Conservation (phyloP, 768 basidiomycete genomes). For the Suillus luteus region DNA sequence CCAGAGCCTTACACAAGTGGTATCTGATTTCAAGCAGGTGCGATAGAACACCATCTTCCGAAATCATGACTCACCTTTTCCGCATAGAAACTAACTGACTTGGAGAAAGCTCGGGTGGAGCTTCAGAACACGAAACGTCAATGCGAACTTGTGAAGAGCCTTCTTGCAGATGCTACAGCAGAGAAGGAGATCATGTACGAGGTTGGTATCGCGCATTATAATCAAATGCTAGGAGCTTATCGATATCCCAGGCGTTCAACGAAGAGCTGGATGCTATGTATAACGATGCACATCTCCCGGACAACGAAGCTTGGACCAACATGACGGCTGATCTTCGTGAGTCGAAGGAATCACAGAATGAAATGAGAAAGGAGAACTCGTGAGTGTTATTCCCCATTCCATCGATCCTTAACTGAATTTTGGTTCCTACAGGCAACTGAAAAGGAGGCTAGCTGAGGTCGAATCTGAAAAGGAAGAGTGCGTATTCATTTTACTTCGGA, state of each 20-base stretch:
- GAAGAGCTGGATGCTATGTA: constrained; percentile 93
- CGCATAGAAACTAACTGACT: constrained; percentile 57
- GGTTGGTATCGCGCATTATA: constrained; percentile 45
- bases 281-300: constrained; percentile 79
- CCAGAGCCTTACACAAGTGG: constrained; percentile 48
- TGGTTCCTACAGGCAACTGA: constrained; percentile 54
- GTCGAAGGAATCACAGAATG: constrained; percentile 77
- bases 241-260: constrained; percentile 76
- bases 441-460: constrained; percentile 65
- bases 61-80: constrained; percentile 5
- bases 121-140: constrained; percentile 71
- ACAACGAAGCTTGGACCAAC: constrained; percentile 80
- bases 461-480: constrained; percentile 83
- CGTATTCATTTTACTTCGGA: constrained; percentile 31
- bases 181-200: constrained; percentile 96
- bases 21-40: constrained; percentile 61
- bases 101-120: constrained; percentile 63
- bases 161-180: constrained; percentile 73
- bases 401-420: constrained; percentile 12
- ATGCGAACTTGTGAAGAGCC: constrained; percentile 75
- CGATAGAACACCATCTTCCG: constrained; percentile 15
- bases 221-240: constrained; percentile 9
- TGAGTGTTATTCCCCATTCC: constrained; percentile 39
- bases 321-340: constrained; percentile 70
- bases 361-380: constrained; percentile 79